Evolutionary conservation across 768 basidiomycete genomes (phyloP).

Genomic region (Pulveroboletus sp.): DNA sequence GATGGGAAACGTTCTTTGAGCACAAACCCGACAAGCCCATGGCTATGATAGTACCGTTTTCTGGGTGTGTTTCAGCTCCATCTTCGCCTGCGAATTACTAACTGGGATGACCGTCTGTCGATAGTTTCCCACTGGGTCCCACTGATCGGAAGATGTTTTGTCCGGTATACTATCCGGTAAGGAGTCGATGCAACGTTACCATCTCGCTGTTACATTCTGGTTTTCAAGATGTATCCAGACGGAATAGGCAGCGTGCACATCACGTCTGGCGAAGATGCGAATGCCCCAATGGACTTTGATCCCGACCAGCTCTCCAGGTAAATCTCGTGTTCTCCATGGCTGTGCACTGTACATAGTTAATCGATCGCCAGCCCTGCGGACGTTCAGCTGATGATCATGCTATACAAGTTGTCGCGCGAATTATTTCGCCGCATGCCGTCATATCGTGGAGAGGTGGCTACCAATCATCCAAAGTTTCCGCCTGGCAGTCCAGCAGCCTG

Average conservation of each 20-base stretch:
- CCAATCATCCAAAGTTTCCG: constrained; percentile 29
- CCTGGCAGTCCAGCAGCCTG: constrained; percentile 27
- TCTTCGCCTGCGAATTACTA: not conserved
- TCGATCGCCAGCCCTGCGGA: constrained; percentile 27
- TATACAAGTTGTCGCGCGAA: constrained; percentile 55
- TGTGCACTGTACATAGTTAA: not conserved
- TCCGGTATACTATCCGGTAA: constrained; percentile 33
- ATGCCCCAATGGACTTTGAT: constrained; percentile 43
- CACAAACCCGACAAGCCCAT: constrained; percentile 53
- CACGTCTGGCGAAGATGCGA: constrained; percentile 36
- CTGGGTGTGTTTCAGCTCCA: constrained; percentile 33
- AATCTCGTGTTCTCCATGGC: not conserved
- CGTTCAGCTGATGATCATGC: constrained; percentile 44
- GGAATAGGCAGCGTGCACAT: constrained; percentile 49
- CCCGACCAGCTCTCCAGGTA: constrained; percentile 44
- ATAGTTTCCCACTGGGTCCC: constrained; percentile 27
- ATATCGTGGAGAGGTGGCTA: constrained; percentile 20
- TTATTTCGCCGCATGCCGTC: constrained; percentile 48
- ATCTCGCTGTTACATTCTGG: not conserved
- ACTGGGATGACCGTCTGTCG: not conserved
- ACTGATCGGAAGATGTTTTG: constrained; percentile 28
- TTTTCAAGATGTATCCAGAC: constrained; percentile 39
- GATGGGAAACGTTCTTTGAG: constrained; percentile 51
- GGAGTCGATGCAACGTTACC: not conserved
- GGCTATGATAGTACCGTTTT: constrained; percentile 37